Evolutionary conservation across 1,284 basidiomycete species (phyloP), one percentile per base, ranked within the genome.

Genomic region (Cutaneotrichosporon daszewskae): DNA sequence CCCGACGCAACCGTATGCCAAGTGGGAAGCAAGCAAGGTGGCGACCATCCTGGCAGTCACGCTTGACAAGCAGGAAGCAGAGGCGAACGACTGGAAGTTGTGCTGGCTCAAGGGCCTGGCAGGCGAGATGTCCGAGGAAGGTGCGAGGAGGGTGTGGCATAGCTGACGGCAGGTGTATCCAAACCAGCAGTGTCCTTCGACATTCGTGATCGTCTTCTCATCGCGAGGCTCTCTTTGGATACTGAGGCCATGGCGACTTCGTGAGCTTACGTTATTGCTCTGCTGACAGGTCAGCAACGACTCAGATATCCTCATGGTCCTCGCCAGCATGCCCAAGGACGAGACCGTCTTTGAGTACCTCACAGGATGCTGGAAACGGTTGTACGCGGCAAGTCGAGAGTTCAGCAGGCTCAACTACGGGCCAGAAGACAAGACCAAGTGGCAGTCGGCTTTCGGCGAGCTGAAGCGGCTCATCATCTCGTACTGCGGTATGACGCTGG

Each of bases 311-410:
- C 71, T 86, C 77, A 82, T 27, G 1, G 81, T 91, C 5, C 71
- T 94, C 7, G 84, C 85, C 2, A 85, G 84, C 19, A 72, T 95
- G 19, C 87, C 88, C 3, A 60, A 80, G 12, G 72, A 82, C 39
- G 81, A 91, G 69, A 92, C 91, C 0, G 78, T 82, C 0, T 92
- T 92, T 55, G 90, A 96, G 61, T 98, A 92, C 63, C 77, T 98
- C 18, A 77, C 89, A 1, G 84, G 84, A 17, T 85, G 86, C 59
- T 99, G 94, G 94, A 90, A 87, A 67, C 78, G 90, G 18, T 62
- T 85, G 33, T 83, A 87, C 50, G 55, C 68, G 2, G 75, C 76
- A 5, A 79, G 79, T 51, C 72, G 76, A 22, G 74, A 77, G 26
- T 60, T 84, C 13, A 56, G 77, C 32, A 84, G 82, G 62, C 81